A percentile compares a stretch with the other conserved stretches of the same genome.
These are phyloP conservation scores for Chlorokybus atmophyticus DNA, from an alignment of 139 green algal genomes.

Conservation along the genomic window DNA sequence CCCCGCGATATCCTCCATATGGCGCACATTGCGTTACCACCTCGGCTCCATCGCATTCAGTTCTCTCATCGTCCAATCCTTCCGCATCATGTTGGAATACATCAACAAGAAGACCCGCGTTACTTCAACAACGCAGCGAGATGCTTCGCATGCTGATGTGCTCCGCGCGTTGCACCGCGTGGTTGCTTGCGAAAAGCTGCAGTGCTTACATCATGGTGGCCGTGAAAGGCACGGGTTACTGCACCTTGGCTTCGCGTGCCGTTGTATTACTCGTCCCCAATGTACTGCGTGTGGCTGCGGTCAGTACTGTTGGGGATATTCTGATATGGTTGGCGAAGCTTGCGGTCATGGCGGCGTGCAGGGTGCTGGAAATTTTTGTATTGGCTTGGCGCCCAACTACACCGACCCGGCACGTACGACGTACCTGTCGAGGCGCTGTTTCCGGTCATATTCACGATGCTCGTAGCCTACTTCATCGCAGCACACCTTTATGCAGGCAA, in stretches of 20 bases:
- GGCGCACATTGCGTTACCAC: conserved; percentile 26
- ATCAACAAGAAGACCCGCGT: conserved; percentile 53
- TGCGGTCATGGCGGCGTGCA: conserved; percentile 29
- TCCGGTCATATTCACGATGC: conserved; percentile 31
- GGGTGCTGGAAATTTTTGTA: conserved; percentile 38
- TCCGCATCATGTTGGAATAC: conserved; percentile 55
- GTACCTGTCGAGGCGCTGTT: conserved; percentile 49
- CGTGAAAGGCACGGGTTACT: conserved; percentile 45
- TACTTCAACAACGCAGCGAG: conserved; percentile 36
- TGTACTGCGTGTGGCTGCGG: conserved; percentile 45
- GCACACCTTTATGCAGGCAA: conserved; percentile 58
- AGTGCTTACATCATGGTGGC: conserved; percentile 79
- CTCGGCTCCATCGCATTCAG: conserved; percentile 62
- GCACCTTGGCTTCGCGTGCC: conserved; percentile 35
- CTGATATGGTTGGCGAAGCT: conserved; percentile 73
- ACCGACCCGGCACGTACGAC: conserved; percentile 38
- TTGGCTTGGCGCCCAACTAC: conserved; percentile 49
- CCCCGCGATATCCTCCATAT: neutral
- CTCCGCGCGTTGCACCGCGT: conserved; percentile 55
- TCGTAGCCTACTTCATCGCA: conserved; percentile 41
- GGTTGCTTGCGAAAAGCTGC: conserved; percentile 61
- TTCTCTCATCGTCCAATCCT: conserved; percentile 61
- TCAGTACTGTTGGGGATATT: conserved; percentile 54
- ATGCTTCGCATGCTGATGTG: conserved; percentile 38
- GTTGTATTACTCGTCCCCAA: conserved; percentile 52